Percentiles rank a stretch among this genome's conserved stretches.
Conservation (phyloP, 2,329 filamentous ascomycete genomes). For the Akanthomyces lecanii region DNA sequence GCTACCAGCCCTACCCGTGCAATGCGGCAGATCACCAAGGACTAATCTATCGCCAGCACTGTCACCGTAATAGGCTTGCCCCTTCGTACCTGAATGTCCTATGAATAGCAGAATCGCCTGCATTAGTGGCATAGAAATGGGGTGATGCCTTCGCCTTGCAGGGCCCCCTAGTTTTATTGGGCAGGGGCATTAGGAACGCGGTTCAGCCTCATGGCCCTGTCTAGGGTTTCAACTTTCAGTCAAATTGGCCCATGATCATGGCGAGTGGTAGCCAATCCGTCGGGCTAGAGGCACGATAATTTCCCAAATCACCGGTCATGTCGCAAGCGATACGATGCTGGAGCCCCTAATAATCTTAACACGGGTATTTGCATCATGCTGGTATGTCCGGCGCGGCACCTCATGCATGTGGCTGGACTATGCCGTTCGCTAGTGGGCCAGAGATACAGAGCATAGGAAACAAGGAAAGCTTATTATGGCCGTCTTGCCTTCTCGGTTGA, state of each 20-base stretch:
- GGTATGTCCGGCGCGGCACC: no score
- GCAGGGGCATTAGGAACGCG: not conserved
- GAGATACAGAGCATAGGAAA: no score
- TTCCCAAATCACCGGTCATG: not conserved
- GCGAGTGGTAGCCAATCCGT: not conserved
- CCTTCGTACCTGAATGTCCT: not conserved
- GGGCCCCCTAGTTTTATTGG: not conserved
- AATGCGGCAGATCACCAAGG: not conserved
- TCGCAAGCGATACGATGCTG: not conserved
- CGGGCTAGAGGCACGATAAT: not conserved
- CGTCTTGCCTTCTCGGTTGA: no score
- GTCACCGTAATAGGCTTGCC: not conserved
- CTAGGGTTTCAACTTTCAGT: not conserved
- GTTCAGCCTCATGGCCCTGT: not conserved
- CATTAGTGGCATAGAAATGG: not conserved
- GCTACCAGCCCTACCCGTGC: not conserved
- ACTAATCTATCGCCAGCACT: not conserved
- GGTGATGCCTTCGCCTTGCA: not conserved
- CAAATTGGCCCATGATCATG: not conserved
- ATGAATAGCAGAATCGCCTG: not conserved
- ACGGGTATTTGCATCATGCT: no score
- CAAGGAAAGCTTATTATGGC: no score
- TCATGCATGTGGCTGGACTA: no score
- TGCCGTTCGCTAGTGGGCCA: no score
- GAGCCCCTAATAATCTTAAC: not conserved